Conservation (phyloP, 495 filamentous ascomycete genomes). For the Trichoderma asperelloides region DNA sequence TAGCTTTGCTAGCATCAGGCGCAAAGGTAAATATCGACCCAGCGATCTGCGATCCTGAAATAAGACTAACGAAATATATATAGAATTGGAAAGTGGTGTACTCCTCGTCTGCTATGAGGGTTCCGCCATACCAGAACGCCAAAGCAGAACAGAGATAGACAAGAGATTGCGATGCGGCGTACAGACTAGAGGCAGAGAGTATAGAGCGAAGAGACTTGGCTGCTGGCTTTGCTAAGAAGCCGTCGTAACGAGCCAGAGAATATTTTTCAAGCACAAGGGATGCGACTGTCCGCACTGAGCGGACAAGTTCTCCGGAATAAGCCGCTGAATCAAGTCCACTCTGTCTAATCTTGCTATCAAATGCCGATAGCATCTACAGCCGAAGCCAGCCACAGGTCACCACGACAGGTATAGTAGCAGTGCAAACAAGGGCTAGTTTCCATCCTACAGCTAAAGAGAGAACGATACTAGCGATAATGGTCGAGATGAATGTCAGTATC, state of each 20-base stretch:
- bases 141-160: not conserved
- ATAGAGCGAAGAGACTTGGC: not conserved
- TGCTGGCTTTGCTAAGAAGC: no score
- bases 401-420: slow-evolving; percentile 66
- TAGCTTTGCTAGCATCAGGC: no score
- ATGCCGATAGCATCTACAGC: slow-evolving; percentile 57
- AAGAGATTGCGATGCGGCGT: not conserved
- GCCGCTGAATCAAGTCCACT: no score
- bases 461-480: no score
- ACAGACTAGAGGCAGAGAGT: not conserved
- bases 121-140: slow-evolving; percentile 9
- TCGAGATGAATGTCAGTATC: no score
- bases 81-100: slow-evolving; percentile 1
- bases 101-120: slow-evolving; percentile 13
- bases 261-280: no score
- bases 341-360: no score
- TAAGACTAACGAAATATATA: not conserved
- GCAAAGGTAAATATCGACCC: not conserved
- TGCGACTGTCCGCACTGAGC: no score
- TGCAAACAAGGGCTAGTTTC: slow-evolving; percentile 63
- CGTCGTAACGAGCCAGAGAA: no score
- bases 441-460: slow-evolving; percentile 47
- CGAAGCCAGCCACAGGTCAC: slow-evolving; percentile 76
- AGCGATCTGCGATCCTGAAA: not conserved
- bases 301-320: no score